phyloP scores from a whole-genome alignment of 768 basidiomycete species.

The Lentinula detonsa region DNA sequence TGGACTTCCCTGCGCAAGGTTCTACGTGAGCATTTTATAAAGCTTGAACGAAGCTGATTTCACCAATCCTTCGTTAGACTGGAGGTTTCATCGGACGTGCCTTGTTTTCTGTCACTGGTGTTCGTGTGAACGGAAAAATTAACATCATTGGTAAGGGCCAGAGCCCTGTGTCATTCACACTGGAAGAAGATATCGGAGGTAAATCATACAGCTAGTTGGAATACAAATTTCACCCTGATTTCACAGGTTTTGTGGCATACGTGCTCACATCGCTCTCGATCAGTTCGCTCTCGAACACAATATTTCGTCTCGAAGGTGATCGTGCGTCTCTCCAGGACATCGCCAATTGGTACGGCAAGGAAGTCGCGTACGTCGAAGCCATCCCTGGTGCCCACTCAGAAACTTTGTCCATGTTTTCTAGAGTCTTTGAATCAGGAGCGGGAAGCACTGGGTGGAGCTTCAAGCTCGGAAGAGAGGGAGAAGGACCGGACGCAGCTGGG shows the following conservation, averaged over 20 bases:
- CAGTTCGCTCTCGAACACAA: slow-evolving; percentile 18
- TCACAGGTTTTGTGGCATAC: slow-evolving; percentile 27
- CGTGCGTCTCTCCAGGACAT: slow-evolving; percentile 18
- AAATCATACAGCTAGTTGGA: not conserved
- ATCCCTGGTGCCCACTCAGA: slow-evolving; percentile 6
- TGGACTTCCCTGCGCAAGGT: slow-evolving; percentile 21
- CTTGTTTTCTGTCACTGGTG: slow-evolving; percentile 19
- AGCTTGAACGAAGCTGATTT: not conserved
- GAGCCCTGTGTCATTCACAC: slow-evolving; percentile 20
- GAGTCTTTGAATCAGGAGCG: slow-evolving; percentile 6
- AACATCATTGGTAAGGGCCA: slow-evolving; percentile 25
- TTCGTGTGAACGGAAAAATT: slow-evolving; percentile 19
- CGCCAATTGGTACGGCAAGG: slow-evolving; percentile 16
- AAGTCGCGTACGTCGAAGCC: slow-evolving; percentile 10
- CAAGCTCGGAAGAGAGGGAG: not conserved
- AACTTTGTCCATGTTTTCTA: not conserved
- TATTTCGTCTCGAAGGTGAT: slow-evolving; percentile 31
- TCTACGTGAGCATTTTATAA: slow-evolving; percentile 21
- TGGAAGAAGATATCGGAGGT: slow-evolving; percentile 28
- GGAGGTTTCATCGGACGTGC: slow-evolving; percentile 27
- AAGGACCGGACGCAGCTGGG: slow-evolving; percentile 12
- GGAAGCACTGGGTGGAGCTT: slow-evolving; percentile 15
- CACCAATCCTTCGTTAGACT: slow-evolving; percentile 15
- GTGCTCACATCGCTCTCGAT: slow-evolving; percentile 24
- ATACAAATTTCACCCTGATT: not conserved